Evolutionary conservation across 805 yeast species (phyloP), one percentile per base, ranked within the genome.

Genomic region (Wickerhamomyces tratensis): DNA sequence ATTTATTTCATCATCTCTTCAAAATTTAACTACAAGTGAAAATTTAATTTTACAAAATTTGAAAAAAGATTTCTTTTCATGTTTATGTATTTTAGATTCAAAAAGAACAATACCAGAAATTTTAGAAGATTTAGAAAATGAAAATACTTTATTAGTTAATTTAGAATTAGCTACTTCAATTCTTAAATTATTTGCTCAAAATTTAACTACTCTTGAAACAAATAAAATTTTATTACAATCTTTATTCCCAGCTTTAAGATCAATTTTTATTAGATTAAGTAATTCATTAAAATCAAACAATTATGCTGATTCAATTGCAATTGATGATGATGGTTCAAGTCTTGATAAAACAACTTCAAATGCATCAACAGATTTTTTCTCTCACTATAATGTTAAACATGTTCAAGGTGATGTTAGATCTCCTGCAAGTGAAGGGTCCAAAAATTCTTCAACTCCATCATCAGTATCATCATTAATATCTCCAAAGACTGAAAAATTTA

Each of bases 141-240:
- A 61, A 15, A 48, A 50, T 20, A 45, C 54, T 4, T 58, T 64
- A 33, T 44, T 64, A 26, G 53, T 53, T n/a, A 53, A 58, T n/a
- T 41, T 66, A 35, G 54, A 56, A 34, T 53, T 67, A 35, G 57
- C 63, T 12, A 60, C 63, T 4, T 69, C 68, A 36, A 64, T 67
- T 26, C 53, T 67, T 39, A 60, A 59, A 47, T 48, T 59, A 5
- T 62, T 61, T 35, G 59, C 63, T 35, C 48, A 56, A 25, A 49
- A 57, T 35, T 64, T 63, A 4, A 49, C 56, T 14, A 49, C 59
- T 33, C 50, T 49, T 14, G 46, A 40, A n/a, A 40, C 56, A 5
- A 52, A 55, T 31, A 52, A 55, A 15, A 45, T 41, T n/a, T 45
- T 59, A 25, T 54, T 67, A 6, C 34, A 43, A 6, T 47, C 49